Conservation (phyloP, 768 basidiomycete genomes). For the Neoboletus magnificus region DNA sequence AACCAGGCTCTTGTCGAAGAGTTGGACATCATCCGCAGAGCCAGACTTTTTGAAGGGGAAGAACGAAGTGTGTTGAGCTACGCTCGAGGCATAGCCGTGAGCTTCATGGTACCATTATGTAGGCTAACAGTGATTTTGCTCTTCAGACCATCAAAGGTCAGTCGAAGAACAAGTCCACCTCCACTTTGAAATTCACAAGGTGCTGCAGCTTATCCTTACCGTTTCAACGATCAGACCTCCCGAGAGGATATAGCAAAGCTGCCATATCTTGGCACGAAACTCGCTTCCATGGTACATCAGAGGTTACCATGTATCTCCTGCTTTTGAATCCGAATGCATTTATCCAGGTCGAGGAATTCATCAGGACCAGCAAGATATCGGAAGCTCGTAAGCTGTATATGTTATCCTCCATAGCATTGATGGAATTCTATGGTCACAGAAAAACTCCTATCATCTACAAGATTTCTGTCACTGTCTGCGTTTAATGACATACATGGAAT, state of each 20-base stretch:
- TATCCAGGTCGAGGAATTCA: constrained; percentile 59
- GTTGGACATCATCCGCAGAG: constrained; percentile 54
- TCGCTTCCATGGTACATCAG: constrained; percentile 44
- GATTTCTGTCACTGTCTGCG: constrained; percentile 52
- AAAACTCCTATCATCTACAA: constrained; percentile 43
- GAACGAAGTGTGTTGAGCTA: constrained; percentile 69
- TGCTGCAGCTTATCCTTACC: constrained; percentile 45
- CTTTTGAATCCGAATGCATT: not conserved
- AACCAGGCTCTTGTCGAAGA: constrained; percentile 64
- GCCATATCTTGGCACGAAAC: constrained; percentile 51
- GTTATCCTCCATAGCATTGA: constrained; percentile 7
- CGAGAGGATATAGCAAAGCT: constrained; percentile 40
- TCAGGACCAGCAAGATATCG: constrained; percentile 49
- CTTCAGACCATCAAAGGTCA: constrained; percentile 48
- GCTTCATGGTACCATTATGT: constrained; percentile 20
- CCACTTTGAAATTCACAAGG: not conserved
- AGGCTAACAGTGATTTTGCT: not conserved
- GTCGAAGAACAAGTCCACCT: not conserved
- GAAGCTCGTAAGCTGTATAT: constrained; percentile 46
- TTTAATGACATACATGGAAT: constrained; percentile 72
- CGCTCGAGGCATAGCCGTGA: constrained; percentile 65
- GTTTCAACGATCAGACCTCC: constrained; percentile 38
- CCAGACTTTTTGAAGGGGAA: constrained; percentile 65
- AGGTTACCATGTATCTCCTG: not conserved
- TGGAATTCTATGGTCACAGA: constrained; percentile 34